Base-by-base conservation (phyloP, 2,329 filamentous ascomycete species). In the Apiospora rasikravindrae region DNA sequence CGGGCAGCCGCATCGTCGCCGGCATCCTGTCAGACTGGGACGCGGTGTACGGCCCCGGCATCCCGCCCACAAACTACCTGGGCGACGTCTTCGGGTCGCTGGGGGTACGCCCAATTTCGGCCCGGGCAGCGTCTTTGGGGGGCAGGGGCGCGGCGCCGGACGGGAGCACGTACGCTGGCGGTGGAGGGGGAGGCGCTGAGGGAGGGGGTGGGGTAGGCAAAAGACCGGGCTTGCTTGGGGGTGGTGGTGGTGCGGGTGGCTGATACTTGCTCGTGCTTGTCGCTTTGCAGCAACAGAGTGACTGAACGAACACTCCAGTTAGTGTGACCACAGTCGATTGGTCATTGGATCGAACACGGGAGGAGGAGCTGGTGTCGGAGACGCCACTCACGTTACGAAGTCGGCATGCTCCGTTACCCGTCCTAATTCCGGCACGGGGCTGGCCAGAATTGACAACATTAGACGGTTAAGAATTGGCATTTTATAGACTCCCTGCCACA, bases 41-140 rank as follows among this genome's bases (percentile, higher is more conserved):
- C 53, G 79, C 79, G 19, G 90, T 83, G 0, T 94, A 91, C 75
- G 81, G 84, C 47, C 74, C 78, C 1, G 92, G 92, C 2, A 81
- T 94, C 51, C 78, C 83, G 73, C 82, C 91, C 0, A 82, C 78
- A 1, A 93, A 93, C 77, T 94, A 94, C 76, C 82, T 94, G 49
- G 92, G 92, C 7, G 91, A 93, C 77, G 91, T 94, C 70, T 91
- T 93, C 75, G 92, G 91, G 19, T 91, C 88, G 13, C 81, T 94
- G 4, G 91, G 91, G 91, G 91, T 1, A 79, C 81, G 53, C 91
- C 91, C 0, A 89, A 92, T 78, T 93, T 93, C 80, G 91, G 91
- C 0, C 86, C 86, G 0, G 87, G 87, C 0, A 87, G 84, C 73
- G 5, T 72, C 47, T 76, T 76, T 53, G 66, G 66, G 40, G 40